Evolutionary conservation across 179 eudicot species (phyloP), one percentile per base, ranked within the genome.

Genomic region (Patellifolia procumbens): DNA sequence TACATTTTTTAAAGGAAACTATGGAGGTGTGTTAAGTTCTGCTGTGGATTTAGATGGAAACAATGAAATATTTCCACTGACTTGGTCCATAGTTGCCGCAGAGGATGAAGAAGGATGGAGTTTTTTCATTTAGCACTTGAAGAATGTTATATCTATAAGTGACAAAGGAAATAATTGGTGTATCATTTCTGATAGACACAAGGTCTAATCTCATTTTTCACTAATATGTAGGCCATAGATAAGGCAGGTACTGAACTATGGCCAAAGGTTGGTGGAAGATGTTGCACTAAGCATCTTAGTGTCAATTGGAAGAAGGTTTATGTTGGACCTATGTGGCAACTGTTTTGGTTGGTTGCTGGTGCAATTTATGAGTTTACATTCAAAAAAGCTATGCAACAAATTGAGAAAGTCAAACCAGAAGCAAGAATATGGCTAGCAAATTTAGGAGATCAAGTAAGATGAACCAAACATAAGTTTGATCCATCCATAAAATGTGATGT

Each of bases 31-130:
- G 1, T n/a, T 51, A 5, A 7, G 52, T 5, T 52, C 63, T 16
- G 63, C 46, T 16, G 46, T 34, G 11, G 74, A 29, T 12, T 8
- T 71, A 22, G 74, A 71, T 71, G 62, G 74, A 13, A 71, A 71
- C 31, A 71, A 71, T 51, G 74, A 71, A 53, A 29, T 34, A 4
- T 71, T 71, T 19, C 74, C 39, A 13, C 1, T 31, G 4, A 39
- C 66, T 3, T 61, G 66, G 66, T 39, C 22, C 0, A 31, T 61
- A 13, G 66, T 61, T 7, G 20, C 20, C 4, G n/a, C 6, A 1
- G 39, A 61, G 17, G 66, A 61, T 61, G 66, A 61, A 17, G 5
- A 13, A 1, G 2, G 8, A 1, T 29, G 66, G 66, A 31, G 17
- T 10, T 61, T 61, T 15, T 61, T 58, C n/a, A 29, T 61, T 29